phyloP scores from a whole-genome alignment of 257 asterid genomes.

The Forsythia viridissima region DNA sequence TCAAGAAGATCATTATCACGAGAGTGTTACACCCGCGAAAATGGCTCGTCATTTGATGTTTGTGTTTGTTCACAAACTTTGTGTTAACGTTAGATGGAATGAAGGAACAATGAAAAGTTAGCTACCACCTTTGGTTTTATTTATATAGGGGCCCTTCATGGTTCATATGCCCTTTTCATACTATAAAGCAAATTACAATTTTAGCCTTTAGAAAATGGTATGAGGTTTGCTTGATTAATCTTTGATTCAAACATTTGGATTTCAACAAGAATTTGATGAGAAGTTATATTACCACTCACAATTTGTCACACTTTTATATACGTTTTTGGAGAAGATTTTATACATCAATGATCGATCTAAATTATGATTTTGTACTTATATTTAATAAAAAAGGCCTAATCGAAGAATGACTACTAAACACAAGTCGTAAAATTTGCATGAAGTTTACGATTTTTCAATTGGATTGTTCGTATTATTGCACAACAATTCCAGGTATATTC shows the following conservation, averaged over 20 bases:
- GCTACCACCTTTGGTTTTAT: constrained; percentile 45
- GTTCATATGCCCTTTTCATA: constrained; percentile 57
- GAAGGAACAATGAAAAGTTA: constrained; percentile 51
- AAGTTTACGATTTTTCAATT: not conserved
- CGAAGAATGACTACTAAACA: not conserved
- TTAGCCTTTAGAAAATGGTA: constrained; percentile 30
- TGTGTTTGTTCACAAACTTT: constrained; percentile 35
- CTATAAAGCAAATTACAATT: constrained; percentile 28
- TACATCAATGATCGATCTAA: not conserved
- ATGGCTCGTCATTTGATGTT: constrained; percentile 27
- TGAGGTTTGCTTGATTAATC: too few relatives aligned
- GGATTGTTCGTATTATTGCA: not conserved
- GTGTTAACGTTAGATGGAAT: constrained; percentile 45
- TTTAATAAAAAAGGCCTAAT: not conserved
- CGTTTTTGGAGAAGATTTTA: not conserved
- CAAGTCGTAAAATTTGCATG: not conserved
- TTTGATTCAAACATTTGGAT: not conserved
- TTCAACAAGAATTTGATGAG: not conserved
- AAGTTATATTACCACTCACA: not conserved
- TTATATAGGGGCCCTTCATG: constrained; percentile 38
- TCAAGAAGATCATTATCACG: constrained; percentile 13
- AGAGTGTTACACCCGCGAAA: constrained; percentile 2
- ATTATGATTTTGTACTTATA: not conserved
- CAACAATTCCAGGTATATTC: not conserved
- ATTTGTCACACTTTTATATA: not conserved